Conservation (phyloP, 257 asterid genomes). For the Solanum clarkiae region DNA sequence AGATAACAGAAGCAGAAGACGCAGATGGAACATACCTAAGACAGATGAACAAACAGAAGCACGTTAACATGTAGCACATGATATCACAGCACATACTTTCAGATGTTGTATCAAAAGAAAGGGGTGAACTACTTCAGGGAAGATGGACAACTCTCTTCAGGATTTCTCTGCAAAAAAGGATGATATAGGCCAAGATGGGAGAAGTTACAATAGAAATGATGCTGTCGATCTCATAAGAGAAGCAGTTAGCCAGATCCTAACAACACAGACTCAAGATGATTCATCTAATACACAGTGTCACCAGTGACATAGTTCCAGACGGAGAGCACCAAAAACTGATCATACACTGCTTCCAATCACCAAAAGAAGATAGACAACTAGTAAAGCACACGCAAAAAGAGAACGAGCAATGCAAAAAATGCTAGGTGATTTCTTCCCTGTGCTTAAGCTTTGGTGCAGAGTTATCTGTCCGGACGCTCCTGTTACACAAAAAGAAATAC, state of each 20-base stretch:
- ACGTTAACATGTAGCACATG: constrained; percentile 68
- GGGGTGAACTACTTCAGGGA: constrained; percentile 27
- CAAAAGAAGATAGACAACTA: too few species aligned
- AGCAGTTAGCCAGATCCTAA: constrained; percentile 70
- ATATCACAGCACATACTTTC: constrained; percentile 77
- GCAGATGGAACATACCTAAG: not conserved
- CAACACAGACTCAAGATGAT: constrained; percentile 45
- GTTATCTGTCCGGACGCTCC: too few species aligned
- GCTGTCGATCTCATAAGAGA: constrained; percentile 65
- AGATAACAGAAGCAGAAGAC: not conserved
- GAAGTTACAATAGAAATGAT: constrained; percentile 47
- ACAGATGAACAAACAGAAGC: constrained; percentile 16
- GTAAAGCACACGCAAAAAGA: too few species aligned
- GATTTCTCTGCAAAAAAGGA: not conserved
- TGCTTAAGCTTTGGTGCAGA: too few species aligned
- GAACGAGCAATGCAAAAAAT: too few species aligned
- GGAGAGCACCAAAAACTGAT: constrained; percentile 17
- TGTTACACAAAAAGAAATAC: too few species aligned
- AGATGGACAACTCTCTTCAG: not conserved
- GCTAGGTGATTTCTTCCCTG: too few species aligned
- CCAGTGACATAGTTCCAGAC: constrained; percentile 18
- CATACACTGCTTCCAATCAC: not conserved
- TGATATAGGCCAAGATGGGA: constrained; percentile 1
- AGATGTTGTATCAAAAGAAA: constrained; percentile 48
- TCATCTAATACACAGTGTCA: not conserved